phyloP scores from a whole-genome alignment of 164 flowering plant species.

The Amborella trichopoda region DNA sequence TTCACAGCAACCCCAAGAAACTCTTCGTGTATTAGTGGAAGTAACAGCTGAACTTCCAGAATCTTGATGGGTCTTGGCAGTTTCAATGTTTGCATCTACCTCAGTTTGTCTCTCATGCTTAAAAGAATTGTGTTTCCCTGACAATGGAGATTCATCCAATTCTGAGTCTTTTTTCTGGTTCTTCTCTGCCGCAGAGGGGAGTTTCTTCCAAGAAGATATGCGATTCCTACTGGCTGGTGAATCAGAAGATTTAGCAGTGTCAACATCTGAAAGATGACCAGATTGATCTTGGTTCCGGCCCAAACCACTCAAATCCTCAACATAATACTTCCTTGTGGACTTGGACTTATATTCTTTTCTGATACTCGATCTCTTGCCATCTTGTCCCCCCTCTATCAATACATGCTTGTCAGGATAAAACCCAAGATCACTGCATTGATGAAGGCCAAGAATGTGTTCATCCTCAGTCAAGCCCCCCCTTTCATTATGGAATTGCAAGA shows the following conservation, averaged over 20 bases:
- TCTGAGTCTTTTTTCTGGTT: constrained; percentile 36
- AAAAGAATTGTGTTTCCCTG: constrained; percentile 20
- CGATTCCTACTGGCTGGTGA: constrained; percentile 52
- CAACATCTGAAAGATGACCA: constrained; percentile 34
- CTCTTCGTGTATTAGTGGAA: constrained; percentile 24
- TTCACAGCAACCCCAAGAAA: constrained; percentile 13
- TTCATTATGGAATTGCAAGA: constrained; percentile 91
- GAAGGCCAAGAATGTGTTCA: constrained; percentile 59
- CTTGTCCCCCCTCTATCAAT: constrained; percentile 17
- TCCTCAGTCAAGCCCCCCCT: constrained; percentile 51
- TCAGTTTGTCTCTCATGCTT: constrained; percentile 20
- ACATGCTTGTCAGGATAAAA: constrained; percentile 54
- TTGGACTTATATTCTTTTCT: no score
- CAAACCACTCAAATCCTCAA: constrained; percentile 18
- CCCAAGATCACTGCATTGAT: constrained; percentile 93
- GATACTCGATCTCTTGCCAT: constrained; percentile 16
- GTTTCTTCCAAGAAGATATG: constrained; percentile 95
- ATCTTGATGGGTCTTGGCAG: constrained; percentile 15
- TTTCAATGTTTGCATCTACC: constrained; percentile 10
- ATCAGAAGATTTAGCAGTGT: constrained; percentile 58
- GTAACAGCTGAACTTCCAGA: constrained; percentile 10
- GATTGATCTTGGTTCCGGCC: constrained; percentile 16
- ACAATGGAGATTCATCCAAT: constrained; percentile 24
- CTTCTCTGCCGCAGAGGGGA: constrained; percentile 70
- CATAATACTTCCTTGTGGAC: constrained; percentile 22